A percentile compares a stretch with the other conserved stretches of the same genome.
These are phyloP conservation scores for baker's yeast (Saccharomyces cerevisiae) DNA, from an alignment of 805 yeast species.

Conservation along the genomic window DNA sequence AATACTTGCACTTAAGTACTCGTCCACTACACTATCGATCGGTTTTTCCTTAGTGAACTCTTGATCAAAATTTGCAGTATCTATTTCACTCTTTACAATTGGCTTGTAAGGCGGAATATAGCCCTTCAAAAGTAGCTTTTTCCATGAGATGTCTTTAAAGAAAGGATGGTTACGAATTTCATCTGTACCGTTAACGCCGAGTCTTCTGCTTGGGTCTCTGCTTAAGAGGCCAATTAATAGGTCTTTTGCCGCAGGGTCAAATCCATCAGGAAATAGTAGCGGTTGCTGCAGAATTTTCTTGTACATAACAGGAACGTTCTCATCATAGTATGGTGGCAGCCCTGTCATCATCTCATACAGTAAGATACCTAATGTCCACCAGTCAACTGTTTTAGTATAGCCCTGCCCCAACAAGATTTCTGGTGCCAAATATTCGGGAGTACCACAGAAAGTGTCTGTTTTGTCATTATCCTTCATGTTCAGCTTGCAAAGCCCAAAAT, in stretches of 20 bases:
- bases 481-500: conserved; percentile 89
- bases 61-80: conserved; percentile 84
- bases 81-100: conserved; percentile 69
- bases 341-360: conserved; percentile 94
- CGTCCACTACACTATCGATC: conserved; percentile 89
- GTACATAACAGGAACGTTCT: conserved; percentile 85
- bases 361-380: conserved; percentile 97
- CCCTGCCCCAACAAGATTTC: conserved; percentile 85
- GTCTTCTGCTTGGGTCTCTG: conserved; percentile 73
- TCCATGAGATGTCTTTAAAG: conserved; percentile 85
- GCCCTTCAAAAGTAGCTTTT: conserved; percentile 65
- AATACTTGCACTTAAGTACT: conserved; percentile 78
- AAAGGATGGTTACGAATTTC: conserved; percentile 78
- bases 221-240: conserved; percentile 62
- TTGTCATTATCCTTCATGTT: conserved; percentile 85
- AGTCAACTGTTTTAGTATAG: conserved; percentile 88
- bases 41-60: conserved; percentile 89
- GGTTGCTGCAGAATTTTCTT: conserved; percentile 84
- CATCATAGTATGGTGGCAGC: conserved; percentile 92
- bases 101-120: conserved; percentile 95
- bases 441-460: conserved; percentile 89
- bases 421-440: conserved; percentile 94
- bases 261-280: conserved; percentile 72
- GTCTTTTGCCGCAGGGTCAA: conserved; percentile 78
- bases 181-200: conserved; percentile 69